These are phyloP conservation scores for Yamadazyma akitaensis DNA, from an alignment of 805 yeast species.

Conservation along the genomic window DNA sequence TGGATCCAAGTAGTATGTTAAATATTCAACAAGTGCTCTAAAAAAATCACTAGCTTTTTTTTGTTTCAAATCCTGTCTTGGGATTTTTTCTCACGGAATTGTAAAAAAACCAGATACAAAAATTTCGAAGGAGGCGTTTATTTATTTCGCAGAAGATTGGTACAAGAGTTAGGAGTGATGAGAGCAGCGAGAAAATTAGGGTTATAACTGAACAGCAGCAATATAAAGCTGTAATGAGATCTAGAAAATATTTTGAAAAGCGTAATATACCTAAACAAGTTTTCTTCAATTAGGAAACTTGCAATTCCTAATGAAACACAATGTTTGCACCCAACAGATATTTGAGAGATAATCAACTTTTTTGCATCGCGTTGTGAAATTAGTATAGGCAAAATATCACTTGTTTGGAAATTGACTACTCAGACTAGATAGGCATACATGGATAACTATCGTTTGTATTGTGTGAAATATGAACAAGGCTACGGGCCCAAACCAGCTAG, in stretches of 20 bases:
- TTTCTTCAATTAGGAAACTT: too few relatives aligned
- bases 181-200: neutral
- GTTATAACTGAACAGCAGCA: neutral
- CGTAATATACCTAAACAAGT: too few relatives aligned
- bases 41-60: neutral
- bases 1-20: neutral
- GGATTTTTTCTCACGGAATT: neutral
- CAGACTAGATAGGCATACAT: too few relatives aligned
- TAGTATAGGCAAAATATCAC: too few relatives aligned
- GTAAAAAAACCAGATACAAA: neutral
- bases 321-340: too few relatives aligned
- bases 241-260: too few relatives aligned
- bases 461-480: neutral
- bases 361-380: too few relatives aligned
- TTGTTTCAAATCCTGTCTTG: neutral
- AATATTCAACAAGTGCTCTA: neutral
- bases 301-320: too few relatives aligned
- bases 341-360: too few relatives aligned
- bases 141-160: neutral
- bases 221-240: too few relatives aligned
- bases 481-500: neutral
- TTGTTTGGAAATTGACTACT: too few relatives aligned
- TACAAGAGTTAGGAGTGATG: neutral
- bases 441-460: too few relatives aligned
- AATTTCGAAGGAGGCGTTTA: slow-evolving; percentile 5